A percentile compares a stretch with the other conserved stretches of the same genome.
phyloP scores from a whole-genome alignment of 192 early-diverging fungal species.

The Coemansia sp. region DNA sequence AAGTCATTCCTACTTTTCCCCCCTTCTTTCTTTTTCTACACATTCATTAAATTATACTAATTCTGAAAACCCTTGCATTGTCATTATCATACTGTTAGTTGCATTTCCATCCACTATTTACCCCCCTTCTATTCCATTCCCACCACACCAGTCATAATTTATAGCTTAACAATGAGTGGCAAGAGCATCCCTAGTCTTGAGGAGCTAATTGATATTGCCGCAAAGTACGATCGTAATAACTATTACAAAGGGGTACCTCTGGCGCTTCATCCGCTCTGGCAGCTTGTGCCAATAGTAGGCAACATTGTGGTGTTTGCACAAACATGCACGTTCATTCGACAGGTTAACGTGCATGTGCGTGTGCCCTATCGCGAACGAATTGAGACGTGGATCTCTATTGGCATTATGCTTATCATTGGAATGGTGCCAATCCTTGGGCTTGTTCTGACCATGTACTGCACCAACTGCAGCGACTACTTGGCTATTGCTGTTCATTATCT shows the following conservation, averaged over 20 bases:
- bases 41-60: too few relatives aligned
- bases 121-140: not conserved
- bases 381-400: conserved; percentile 30
- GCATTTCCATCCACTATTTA: conserved; percentile 3
- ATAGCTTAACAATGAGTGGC: not conserved
- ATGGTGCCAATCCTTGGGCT: conserved; percentile 43
- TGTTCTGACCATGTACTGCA: conserved; percentile 32
- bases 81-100: conserved; percentile 9
- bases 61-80: not conserved
- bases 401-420: conserved; percentile 35
- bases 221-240: conserved; percentile 26
- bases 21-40: too few relatives aligned
- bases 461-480: conserved; percentile 39
- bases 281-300: conserved; percentile 41
- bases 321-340: conserved; percentile 20
- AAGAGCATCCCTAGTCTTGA: not conserved
- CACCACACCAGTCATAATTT: not conserved
- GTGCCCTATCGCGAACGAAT: conserved; percentile 27
- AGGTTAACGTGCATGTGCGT: conserved; percentile 14
- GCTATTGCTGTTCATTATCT: conserved; percentile 14
- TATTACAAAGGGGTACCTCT: conserved; percentile 21
- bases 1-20: too few relatives aligned
- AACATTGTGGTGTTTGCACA: conserved; percentile 44
- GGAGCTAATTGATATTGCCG: not conserved
- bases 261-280: conserved; percentile 27